phyloP scores from a whole-genome alignment of 495 filamentous ascomycete genomes.

The Talaromyces thailandensis region DNA sequence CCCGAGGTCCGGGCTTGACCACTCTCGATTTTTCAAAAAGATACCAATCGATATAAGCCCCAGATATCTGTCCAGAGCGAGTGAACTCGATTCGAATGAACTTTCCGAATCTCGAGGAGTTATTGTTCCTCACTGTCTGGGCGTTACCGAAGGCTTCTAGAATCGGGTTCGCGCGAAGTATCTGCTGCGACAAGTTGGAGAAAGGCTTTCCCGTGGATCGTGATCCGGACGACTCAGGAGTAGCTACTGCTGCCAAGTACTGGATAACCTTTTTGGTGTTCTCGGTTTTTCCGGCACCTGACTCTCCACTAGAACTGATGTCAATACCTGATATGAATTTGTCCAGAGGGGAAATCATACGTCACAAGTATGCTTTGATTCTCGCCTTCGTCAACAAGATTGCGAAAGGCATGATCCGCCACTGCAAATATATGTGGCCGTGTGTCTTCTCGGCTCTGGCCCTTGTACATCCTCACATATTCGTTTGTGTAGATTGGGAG shows the following conservation, averaged over 20 bases:
- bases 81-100: slow-evolving; percentile 98
- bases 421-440: slow-evolving; percentile 97
- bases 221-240: slow-evolving; percentile 62
- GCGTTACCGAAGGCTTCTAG: slow-evolving; percentile 98
- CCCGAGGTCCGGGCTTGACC: slow-evolving; percentile 72
- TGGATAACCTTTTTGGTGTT: slow-evolving; percentile 99
- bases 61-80: slow-evolving; percentile 81
- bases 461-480: slow-evolving; percentile 94
- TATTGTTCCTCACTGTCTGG: slow-evolving; percentile 96
- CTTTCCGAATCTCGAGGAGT: slow-evolving; percentile 97
- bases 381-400: slow-evolving; percentile 86
- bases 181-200: slow-evolving; percentile 91
- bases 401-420: slow-evolving; percentile 95
- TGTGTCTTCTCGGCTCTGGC: slow-evolving; percentile 79
- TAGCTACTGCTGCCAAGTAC: slow-evolving; percentile 90
- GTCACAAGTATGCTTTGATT: slow-evolving; percentile 98
- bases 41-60: slow-evolving; percentile 98
- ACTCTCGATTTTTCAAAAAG: slow-evolving; percentile 94
- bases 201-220: slow-evolving; percentile 56
- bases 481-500: slow-evolving; percentile 95
- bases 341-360: slow-evolving; percentile 22
- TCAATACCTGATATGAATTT: slow-evolving; percentile 2
- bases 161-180: slow-evolving; percentile 92
- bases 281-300: slow-evolving; percentile 96
- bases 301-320: slow-evolving; percentile 60